A percentile compares a stretch with the other conserved stretches of the same genome.
These are phyloP conservation scores for Salix koriyanagi DNA, from an alignment of 345 rosid species.

Conservation along the genomic window DNA sequence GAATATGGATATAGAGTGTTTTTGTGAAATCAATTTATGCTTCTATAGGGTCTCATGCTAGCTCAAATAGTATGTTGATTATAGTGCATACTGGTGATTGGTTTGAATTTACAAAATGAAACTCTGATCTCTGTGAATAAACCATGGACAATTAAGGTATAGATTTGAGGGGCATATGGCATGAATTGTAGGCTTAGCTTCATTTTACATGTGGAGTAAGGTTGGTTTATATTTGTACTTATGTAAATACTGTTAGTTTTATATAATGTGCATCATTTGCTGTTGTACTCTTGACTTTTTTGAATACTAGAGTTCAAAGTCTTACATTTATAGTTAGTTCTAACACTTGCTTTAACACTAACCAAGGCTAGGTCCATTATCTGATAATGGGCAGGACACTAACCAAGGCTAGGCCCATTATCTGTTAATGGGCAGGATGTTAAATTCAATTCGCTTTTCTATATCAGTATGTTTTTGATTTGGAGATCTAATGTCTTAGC, in stretches of 20 bases:
- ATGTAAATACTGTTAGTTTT: too few relatives aligned
- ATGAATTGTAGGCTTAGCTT: neutral
- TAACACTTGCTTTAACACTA: neutral
- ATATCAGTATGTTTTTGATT: neutral
- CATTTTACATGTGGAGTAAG: neutral
- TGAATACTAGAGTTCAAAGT: neutral
- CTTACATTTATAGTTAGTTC: neutral
- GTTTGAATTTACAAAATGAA: neutral
- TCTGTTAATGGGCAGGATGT: neutral
- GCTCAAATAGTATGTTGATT: neutral
- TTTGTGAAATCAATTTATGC: neutral
- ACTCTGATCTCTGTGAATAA: neutral
- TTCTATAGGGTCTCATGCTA: neutral
- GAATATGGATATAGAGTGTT: neutral
- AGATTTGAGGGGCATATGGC: neutral
- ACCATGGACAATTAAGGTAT: neutral
- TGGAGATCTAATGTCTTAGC: neutral
- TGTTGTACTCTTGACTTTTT: neutral
- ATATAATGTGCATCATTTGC: neutral
- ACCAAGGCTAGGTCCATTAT: neutral
- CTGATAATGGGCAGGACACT: neutral
- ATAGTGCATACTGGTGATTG: neutral
- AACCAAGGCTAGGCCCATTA: neutral
- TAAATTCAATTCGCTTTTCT: neutral
- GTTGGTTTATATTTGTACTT: neutral